phyloP scores from a whole-genome alignment of 768 basidiomycete genomes.

The Pleurotus sapidus region DNA sequence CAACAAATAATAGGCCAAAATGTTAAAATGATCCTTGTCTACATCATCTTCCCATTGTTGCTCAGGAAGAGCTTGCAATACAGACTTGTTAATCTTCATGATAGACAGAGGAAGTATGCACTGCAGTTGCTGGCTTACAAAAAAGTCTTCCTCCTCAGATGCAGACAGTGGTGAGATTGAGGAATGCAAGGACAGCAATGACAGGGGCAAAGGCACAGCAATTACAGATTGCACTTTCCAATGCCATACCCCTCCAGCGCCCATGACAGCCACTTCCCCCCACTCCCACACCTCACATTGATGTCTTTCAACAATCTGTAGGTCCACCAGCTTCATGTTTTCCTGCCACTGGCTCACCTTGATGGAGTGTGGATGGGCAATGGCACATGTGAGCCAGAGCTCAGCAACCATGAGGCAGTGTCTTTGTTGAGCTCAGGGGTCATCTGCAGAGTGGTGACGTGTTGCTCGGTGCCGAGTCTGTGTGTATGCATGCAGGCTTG shows the following conservation, averaged over 20 bases:
- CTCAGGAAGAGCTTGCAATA: conserved; percentile 14
- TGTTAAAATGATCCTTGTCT: conserved; percentile 17
- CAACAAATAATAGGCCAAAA: conserved; percentile 11
- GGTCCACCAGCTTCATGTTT: neutral
- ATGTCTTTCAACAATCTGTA: neutral
- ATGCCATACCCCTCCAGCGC: neutral
- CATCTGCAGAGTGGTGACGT: neutral
- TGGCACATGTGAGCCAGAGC: neutral
- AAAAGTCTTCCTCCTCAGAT: conserved; percentile 54
- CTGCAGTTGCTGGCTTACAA: conserved; percentile 9
- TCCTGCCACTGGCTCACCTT: neutral
- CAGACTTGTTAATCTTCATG: conserved; percentile 33
- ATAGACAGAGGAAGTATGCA: conserved; percentile 32
- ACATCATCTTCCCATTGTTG: conserved; percentile 9
- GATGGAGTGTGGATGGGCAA: neutral
- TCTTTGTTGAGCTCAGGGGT: neutral
- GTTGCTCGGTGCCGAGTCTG: neutral
- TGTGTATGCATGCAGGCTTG: neutral
- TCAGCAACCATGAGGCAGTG: neutral
- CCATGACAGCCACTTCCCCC: too few species aligned
- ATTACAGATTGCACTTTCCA: neutral
- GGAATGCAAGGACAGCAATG: neutral
- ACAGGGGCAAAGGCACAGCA: neutral
- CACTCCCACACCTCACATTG: neutral
- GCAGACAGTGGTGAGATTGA: conserved; percentile 22